Conservation (phyloP, 495 filamentous ascomycete species). For the Trichocladium antarcticum region DNA sequence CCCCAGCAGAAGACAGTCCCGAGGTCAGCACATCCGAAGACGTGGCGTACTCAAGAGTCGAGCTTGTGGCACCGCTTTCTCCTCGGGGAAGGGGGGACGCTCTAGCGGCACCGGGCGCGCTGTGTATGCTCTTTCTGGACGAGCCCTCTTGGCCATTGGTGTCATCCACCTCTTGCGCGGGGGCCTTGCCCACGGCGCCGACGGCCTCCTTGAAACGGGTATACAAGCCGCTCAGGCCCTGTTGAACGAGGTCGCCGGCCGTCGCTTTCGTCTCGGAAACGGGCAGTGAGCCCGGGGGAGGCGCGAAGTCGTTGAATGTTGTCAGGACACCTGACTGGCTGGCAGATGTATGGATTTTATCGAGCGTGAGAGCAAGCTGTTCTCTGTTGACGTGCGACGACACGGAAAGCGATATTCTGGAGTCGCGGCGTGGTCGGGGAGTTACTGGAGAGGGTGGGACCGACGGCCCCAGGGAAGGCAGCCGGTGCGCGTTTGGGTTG, state of each 20-base stretch:
- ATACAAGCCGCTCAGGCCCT: slow-evolving; percentile 77
- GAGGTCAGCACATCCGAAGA: slow-evolving; percentile 31
- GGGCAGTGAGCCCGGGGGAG: slow-evolving; percentile 43
- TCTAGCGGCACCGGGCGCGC: slow-evolving; percentile 29
- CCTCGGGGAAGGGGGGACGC: slow-evolving; percentile 23
- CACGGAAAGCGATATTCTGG: slow-evolving; percentile 51
- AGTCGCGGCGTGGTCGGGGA: slow-evolving; percentile 45
- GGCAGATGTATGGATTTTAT: slow-evolving; percentile 73
- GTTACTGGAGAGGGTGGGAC: slow-evolving; percentile 15
- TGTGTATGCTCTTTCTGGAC: slow-evolving; percentile 28
- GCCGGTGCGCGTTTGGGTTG: slow-evolving; percentile 14
- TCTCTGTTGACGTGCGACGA: slow-evolving; percentile 52
- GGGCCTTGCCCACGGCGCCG: slow-evolving; percentile 52
- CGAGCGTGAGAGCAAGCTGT: slow-evolving; percentile 59
- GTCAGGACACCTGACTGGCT: slow-evolving; percentile 70
- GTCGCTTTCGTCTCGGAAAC: slow-evolving; percentile 54
- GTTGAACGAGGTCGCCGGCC: slow-evolving; percentile 60
- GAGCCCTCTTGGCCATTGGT: slow-evolving; percentile 23
- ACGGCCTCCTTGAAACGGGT: slow-evolving; percentile 70
- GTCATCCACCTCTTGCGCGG: slow-evolving; percentile 32
- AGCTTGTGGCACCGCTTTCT: slow-evolving; percentile 29
- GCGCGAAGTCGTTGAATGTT: slow-evolving; percentile 78
- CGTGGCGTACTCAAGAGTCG: slow-evolving; percentile 27
- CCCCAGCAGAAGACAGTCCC: slow-evolving; percentile 26
- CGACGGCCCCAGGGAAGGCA: slow-evolving; percentile 9